Evolutionary conservation across 345 rosid genomes (phyloP).

Genomic region (Citrus mangshanensis): DNA sequence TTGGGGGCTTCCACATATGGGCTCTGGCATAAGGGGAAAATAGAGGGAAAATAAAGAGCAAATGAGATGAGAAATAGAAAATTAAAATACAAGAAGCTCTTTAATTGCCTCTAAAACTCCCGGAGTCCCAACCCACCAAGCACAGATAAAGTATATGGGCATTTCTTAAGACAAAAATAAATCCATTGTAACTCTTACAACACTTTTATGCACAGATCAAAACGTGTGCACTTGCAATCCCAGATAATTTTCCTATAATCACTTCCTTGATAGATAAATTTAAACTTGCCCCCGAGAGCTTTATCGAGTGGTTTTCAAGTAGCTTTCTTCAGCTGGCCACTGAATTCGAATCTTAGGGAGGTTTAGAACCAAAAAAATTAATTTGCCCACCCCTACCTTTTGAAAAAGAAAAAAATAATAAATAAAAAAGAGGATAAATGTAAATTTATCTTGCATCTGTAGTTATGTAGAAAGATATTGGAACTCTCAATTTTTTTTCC

Average conservation of each 20-base stretch:
- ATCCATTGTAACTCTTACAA: background rate
- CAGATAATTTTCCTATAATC: background rate
- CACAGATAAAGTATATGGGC: background rate
- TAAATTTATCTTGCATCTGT: background rate
- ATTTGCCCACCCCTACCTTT: too few relatives aligned
- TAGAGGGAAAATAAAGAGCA: background rate
- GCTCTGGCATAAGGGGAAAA: constrained; percentile 29
- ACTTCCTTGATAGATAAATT: background rate
- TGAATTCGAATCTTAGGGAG: too few relatives aligned
- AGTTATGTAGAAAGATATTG: background rate
- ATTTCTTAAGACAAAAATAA: background rate
- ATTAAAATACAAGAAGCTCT: background rate
- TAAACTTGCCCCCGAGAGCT: background rate
- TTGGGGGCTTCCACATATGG: constrained; percentile 79
- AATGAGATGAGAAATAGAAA: background rate
- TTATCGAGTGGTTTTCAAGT: too few relatives aligned
- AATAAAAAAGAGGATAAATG: background rate
- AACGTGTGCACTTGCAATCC: background rate
- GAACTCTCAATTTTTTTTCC: background rate
- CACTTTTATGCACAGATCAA: background rate
- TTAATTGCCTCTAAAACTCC: background rate
- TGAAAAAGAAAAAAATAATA: too few relatives aligned
- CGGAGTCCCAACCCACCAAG: too few relatives aligned
- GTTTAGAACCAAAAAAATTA: too few relatives aligned
- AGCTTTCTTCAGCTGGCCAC: too few relatives aligned